A percentile compares a stretch with the other conserved stretches of the same genome.
These are phyloP conservation scores for Sporothrix mexicana DNA, from an alignment of 2,329 filamentous ascomycete genomes.

Conservation along the genomic window DNA sequence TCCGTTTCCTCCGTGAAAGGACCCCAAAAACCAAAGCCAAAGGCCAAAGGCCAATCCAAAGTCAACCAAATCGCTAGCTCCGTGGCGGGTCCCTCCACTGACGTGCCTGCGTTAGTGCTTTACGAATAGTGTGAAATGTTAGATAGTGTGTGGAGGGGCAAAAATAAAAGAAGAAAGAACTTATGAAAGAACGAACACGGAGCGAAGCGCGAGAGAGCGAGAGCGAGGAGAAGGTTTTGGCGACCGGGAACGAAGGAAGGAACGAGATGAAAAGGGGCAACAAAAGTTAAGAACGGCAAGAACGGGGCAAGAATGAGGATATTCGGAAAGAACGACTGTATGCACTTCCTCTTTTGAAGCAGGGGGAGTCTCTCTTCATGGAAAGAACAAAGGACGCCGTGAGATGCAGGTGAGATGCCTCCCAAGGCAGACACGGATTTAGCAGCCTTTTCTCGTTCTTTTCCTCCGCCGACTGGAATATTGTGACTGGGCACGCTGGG, in stretches of 20 bases:
- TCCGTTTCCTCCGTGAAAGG: not conserved
- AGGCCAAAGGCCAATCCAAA: no score
- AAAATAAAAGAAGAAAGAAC: not conserved
- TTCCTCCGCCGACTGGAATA: not conserved
- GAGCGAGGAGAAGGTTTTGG: not conserved
- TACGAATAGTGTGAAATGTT: not conserved
- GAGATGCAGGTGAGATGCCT: not conserved
- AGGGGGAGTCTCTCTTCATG: not conserved
- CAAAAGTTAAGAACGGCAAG: not conserved
- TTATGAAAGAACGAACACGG: not conserved
- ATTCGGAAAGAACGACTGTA: not conserved
- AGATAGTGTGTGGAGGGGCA: constrained; percentile 12
- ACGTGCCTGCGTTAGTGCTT: constrained; percentile 1
- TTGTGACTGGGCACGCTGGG: not conserved
- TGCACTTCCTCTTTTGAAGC: not conserved
- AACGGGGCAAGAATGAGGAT: not conserved
- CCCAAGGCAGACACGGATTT: constrained; percentile 16
- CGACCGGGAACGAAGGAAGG: not conserved
- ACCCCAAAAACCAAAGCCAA: no score
- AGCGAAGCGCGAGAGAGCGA: not conserved
- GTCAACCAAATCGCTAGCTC: not conserved
- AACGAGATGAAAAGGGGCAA: not conserved
- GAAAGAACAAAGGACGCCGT: not conserved
- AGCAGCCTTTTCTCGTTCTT: not conserved
- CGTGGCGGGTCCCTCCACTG: constrained; percentile 6